Base-by-base conservation (phyloP, 257 asterid species). In the Solanum pennellii region DNA sequence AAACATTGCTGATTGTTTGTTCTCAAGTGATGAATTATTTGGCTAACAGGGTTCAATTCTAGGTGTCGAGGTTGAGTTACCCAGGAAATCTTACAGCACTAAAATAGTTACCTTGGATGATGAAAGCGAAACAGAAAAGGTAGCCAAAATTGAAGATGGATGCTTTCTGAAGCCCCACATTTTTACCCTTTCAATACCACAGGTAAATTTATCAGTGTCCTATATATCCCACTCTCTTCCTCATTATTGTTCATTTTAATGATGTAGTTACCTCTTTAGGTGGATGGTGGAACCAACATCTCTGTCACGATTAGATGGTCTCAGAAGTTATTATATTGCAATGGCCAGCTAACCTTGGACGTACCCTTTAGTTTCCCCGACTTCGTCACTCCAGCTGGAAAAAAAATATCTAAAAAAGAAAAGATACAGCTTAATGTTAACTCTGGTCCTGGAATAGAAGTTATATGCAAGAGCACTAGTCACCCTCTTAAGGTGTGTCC, bases 21-120 rank as follows among this genome's bases (percentile, higher is more conserved):
- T 94, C 94, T 95, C 91, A 94, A 94, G 90, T 83, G 85, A 88
- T 91, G 92, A 89, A 92, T 93, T 93, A 93, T 91, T 95, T 97
- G 96, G 99, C 99, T 96, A 95, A 97, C 99, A 97, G 99, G 99
- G 99, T 97, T 97, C 99, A 92, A 88, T 97, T 95, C 98, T 97
- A 95, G 98, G 99, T 95, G 96, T 96, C 76, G 98, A 97, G 91
- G 97, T 96, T 90, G 98, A 94, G 90, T 88, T 93, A 37, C 99
- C 96, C 35, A 91, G 95, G 91, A 92, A 89, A 91, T 90, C 94
- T 16, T 97, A 93, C 87, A 59, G 86, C 65, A 96, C 97, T n/a
- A 91, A 95, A 89, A 76, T 93, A 45, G 87, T 82, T 89, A 88
- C 86, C 39, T 3, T 74, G 89, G 96, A 93, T 66, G 89, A 90